phyloP scores from a whole-genome alignment of 2,329 filamentous ascomycete species.

The Lachnum nothofagi region DNA sequence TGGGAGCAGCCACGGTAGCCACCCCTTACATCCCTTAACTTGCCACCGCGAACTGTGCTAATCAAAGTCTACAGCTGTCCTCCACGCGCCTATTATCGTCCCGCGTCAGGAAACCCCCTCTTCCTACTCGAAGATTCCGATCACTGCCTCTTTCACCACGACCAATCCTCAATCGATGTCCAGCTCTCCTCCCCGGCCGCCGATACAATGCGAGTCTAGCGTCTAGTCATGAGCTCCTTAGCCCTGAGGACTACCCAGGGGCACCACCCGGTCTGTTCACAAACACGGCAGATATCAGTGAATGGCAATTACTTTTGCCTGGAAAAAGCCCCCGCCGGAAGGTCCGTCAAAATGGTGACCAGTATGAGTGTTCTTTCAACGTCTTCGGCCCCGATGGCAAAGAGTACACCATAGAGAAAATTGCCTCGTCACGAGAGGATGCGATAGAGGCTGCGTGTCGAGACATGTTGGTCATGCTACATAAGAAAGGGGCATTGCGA shows the following conservation, averaged over 20 bases:
- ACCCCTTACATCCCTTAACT: not conserved
- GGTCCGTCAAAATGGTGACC: too few species aligned
- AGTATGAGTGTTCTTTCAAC: not conserved
- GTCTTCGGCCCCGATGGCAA: not conserved
- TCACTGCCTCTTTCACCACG: not conserved
- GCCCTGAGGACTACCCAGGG: too few species aligned
- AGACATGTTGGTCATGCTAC: not conserved
- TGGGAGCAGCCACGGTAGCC: not conserved
- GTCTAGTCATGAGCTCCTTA: too few species aligned
- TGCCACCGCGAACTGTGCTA: not conserved
- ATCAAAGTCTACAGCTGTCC: not conserved
- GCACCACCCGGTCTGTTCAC: too few species aligned
- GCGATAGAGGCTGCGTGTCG: not conserved
- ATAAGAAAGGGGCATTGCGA: not conserved
- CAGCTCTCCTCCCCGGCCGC: not conserved
- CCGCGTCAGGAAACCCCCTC: not conserved
- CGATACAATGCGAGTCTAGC: not conserved
- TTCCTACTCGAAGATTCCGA: too few species aligned
- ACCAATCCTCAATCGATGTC: too few species aligned
- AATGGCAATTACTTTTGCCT: too few species aligned
- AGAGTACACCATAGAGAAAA: not conserved
- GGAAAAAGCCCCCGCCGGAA: too few species aligned
- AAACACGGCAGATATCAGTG: too few species aligned
- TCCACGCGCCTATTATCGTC: not conserved
- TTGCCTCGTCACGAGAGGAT: not conserved